Evolutionary conservation across 2,329 filamentous ascomycete genomes (phyloP).

Genomic region (Aspergillus uvarum): DNA sequence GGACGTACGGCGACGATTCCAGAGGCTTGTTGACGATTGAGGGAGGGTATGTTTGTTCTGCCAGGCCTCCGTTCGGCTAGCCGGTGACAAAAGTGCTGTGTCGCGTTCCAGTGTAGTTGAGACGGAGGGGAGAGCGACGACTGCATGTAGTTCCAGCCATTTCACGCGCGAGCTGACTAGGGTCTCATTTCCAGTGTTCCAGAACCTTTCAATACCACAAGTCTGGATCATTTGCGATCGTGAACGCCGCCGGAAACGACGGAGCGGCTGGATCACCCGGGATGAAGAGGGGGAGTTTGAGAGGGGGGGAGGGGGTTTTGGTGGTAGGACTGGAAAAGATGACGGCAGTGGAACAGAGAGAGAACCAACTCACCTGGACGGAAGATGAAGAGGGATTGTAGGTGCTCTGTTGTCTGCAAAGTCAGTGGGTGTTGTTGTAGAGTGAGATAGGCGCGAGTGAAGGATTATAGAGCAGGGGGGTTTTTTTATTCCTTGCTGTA

Average conservation of each 20-base stretch:
- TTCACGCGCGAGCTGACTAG: constrained; percentile 5
- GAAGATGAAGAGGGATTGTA: constrained; percentile 14
- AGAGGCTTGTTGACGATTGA: constrained; percentile 13
- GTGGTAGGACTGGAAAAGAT: constrained; percentile 14
- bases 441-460: constrained; percentile 11
- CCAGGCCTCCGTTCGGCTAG: constrained; percentile 17
- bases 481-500: background rate
- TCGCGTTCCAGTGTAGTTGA: constrained; percentile 17
- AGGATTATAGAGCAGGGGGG: background rate
- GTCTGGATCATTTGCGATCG: constrained; percentile 2
- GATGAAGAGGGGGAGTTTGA: constrained; percentile 7
- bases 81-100: constrained; percentile 16
- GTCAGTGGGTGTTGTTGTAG: constrained; percentile 13
- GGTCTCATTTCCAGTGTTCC: background rate
- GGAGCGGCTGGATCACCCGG: constrained; percentile 4
- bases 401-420: constrained; percentile 12
- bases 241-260: background rate
- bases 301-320: constrained; percentile 9
- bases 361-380: constrained; percentile 27
- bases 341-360: constrained; percentile 15
- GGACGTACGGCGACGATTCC: constrained; percentile 7
- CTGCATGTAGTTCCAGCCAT: constrained; percentile 12
- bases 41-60: constrained; percentile 4
- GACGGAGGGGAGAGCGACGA: constrained; percentile 1
- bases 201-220: constrained; percentile 3